phyloP scores from a whole-genome alignment of 192 early-diverging fungal species.

The Diversispora eburnea region DNA sequence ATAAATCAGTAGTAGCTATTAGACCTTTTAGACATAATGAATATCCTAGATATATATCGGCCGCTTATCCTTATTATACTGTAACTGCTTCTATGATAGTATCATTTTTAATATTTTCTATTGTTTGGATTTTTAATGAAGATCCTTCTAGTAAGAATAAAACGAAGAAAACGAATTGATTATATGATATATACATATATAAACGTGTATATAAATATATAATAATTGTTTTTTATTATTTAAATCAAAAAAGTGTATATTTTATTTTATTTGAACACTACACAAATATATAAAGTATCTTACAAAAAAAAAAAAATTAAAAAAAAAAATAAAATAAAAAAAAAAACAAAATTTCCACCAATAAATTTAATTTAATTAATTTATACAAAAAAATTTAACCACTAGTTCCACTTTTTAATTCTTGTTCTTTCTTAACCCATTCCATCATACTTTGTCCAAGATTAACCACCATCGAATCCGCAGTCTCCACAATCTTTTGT shows the following conservation, averaged over 20 bases:
- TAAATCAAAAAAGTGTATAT: too few relatives aligned
- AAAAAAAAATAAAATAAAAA: too few relatives aligned
- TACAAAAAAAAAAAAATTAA: too few relatives aligned
- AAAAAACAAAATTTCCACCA: too few relatives aligned
- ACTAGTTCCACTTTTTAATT: neutral
- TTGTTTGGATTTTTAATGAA: slow-evolving; percentile 69
- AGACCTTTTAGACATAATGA: slow-evolving; percentile 94
- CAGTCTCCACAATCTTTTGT: neutral
- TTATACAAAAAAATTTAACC: too few relatives aligned
- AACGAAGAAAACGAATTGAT: neutral
- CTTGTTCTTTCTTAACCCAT: slow-evolving; percentile 24
- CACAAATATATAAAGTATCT: too few relatives aligned
- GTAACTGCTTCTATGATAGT: slow-evolving; percentile 77
- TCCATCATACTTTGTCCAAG: slow-evolving; percentile 22
- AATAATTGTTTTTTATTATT: too few relatives aligned
- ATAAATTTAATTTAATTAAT: too few relatives aligned
- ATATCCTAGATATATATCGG: slow-evolving; percentile 86
- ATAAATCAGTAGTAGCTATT: slow-evolving; percentile 74
- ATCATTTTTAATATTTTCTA: slow-evolving; percentile 81
- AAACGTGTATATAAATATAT: too few relatives aligned
- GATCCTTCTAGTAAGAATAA: neutral
- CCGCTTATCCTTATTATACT: slow-evolving; percentile 95
- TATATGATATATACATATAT: too few relatives aligned
- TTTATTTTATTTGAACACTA: too few relatives aligned
- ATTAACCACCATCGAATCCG: slow-evolving; percentile 6